Percentiles rank a stretch among this genome's conserved stretches.
phyloP scores from a whole-genome alignment of 768 basidiomycete species.

The Tricholoma flavovirens region DNA sequence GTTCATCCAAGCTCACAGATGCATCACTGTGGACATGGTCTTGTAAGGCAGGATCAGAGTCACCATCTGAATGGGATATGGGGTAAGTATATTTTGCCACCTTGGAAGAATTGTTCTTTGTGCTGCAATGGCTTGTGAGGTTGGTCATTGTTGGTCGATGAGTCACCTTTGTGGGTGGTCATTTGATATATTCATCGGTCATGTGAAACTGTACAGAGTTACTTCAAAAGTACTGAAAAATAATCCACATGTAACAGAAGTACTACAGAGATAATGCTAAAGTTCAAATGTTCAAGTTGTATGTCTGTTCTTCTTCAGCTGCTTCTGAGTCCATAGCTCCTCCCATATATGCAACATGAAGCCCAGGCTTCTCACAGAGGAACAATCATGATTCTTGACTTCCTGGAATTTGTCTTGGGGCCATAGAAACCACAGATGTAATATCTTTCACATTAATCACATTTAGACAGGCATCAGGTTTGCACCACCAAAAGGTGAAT shows the following conservation, averaged over 20 bases:
- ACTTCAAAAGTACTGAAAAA: too few relatives aligned
- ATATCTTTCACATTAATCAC: neutral
- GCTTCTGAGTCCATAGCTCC: too few relatives aligned
- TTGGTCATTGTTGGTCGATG: too few relatives aligned
- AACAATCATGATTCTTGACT: neutral
- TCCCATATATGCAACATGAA: neutral
- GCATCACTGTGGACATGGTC: too few relatives aligned
- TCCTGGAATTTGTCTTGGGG: neutral
- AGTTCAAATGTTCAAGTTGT: neutral
- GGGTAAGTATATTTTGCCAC: too few relatives aligned
- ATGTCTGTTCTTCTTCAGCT: neutral
- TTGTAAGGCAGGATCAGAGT: too few relatives aligned
- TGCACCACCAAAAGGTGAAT: neutral
- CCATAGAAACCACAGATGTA: neutral
- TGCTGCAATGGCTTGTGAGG: too few relatives aligned
- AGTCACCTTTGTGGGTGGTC: too few relatives aligned
- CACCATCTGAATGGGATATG: neutral
- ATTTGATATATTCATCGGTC: too few relatives aligned
- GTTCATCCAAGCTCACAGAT: too few relatives aligned
- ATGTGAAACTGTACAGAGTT: too few relatives aligned
- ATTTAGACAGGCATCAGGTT: neutral
- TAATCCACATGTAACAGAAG: neutral
- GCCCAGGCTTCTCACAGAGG: neutral
- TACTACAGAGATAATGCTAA: neutral
- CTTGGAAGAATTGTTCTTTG: too few relatives aligned